Conservation (phyloP, 2,329 filamentous ascomycete genomes). For the Trichoderma sp. region DNA sequence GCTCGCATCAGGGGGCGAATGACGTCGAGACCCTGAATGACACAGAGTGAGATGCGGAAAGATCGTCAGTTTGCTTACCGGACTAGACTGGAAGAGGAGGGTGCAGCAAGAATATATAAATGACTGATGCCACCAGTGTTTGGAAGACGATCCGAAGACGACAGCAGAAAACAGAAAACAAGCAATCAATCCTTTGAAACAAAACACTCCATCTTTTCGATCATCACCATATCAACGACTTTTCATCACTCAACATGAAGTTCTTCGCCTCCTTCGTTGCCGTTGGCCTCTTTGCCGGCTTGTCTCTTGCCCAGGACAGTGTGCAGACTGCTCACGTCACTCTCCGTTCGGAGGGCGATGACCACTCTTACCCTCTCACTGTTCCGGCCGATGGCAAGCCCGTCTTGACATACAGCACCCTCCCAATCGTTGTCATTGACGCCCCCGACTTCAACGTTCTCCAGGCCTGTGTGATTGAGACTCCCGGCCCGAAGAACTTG, state of each 20-base stretch:
- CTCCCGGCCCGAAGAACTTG: conserved; percentile 35
- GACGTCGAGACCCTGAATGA: background rate
- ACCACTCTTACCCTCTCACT: conserved; percentile 42
- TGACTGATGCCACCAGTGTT: background rate
- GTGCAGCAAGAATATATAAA: background rate
- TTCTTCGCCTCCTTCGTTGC: conserved; percentile 17
- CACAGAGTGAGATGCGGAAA: background rate
- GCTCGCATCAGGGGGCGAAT: background rate
- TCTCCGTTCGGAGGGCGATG: conserved; percentile 36
- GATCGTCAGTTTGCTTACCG: background rate
- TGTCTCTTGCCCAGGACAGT: conserved; percentile 8
- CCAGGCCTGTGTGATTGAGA: conserved; percentile 46
- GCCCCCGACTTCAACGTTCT: conserved; percentile 47
- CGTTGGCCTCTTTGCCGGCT: conserved; percentile 20
- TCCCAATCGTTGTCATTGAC: conserved; percentile 41
- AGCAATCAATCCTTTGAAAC: background rate
- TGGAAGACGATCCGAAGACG: background rate
- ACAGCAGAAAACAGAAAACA: background rate
- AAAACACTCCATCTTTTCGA: background rate
- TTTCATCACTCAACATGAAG: conserved; percentile 27
- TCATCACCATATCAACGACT: background rate
- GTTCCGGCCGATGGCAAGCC: conserved; percentile 45
- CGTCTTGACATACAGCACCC: conserved; percentile 40
- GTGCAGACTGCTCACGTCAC: conserved; percentile 43
- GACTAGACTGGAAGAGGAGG: background rate